Evolutionary conservation across 2,329 filamentous ascomycete genomes (phyloP).

Genomic region (Cercospora janseana): DNA sequence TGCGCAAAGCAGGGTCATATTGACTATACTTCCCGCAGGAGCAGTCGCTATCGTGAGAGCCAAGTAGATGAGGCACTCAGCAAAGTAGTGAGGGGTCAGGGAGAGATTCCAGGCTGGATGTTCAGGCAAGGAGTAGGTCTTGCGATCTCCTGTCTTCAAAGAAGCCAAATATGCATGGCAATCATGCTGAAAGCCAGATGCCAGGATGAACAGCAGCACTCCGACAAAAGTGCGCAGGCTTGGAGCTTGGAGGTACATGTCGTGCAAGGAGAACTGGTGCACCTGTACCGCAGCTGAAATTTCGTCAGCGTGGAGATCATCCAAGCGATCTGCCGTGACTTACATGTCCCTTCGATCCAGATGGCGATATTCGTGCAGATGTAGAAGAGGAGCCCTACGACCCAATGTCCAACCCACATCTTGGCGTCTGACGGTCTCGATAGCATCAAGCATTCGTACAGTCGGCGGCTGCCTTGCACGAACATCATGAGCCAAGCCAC

Average conservation of each 20-base stretch:
- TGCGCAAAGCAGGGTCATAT: slow-evolving; percentile 69
- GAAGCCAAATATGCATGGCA: slow-evolving; percentile 49
- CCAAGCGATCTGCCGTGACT: slow-evolving; percentile 30
- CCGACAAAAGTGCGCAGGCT: slow-evolving; percentile 56
- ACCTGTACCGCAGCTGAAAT: slow-evolving; percentile 35
- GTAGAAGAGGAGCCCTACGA: slow-evolving; percentile 77
- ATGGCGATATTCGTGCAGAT: slow-evolving; percentile 67
- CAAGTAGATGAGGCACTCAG: slow-evolving; percentile 81
- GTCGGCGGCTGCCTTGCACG: slow-evolving; percentile 69
- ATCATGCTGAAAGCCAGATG: slow-evolving; percentile 70
- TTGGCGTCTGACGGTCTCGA: slow-evolving; percentile 65
- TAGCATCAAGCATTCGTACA: slow-evolving; percentile 71
- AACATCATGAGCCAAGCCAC: slow-evolving; percentile 71
- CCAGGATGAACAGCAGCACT: slow-evolving; percentile 64
- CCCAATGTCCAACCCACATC: slow-evolving; percentile 86
- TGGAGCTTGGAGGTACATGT: slow-evolving; percentile 44
- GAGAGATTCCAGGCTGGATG: slow-evolving; percentile 69
- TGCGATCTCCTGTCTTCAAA: slow-evolving; percentile 31
- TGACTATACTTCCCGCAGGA: slow-evolving; percentile 63
- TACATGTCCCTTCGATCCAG: slow-evolving; percentile 81
- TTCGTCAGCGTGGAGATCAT: slow-evolving; percentile 11
- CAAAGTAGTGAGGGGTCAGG: slow-evolving; percentile 87
- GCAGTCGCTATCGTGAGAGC: slow-evolving; percentile 73
- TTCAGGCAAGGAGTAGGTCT: slow-evolving; percentile 77
- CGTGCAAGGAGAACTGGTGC: slow-evolving; percentile 37